Conservation (phyloP, 768 basidiomycete genomes). For the Hygrophorus pudorinus region DNA sequence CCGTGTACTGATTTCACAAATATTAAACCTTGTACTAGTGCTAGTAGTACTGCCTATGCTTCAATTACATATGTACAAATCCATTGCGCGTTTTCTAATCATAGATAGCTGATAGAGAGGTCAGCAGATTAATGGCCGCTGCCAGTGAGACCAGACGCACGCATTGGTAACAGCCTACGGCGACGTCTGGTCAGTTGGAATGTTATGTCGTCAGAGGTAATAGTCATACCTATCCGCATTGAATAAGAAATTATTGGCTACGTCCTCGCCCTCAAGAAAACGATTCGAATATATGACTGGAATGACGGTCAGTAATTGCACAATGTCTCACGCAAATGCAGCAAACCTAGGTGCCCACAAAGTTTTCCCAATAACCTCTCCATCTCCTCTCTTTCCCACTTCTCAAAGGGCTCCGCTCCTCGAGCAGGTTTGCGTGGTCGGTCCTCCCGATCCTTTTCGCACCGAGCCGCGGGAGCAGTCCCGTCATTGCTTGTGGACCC, state of each 20-base stretch:
- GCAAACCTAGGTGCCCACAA: conserved; percentile 82
- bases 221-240: conserved; percentile 63
- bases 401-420: too few species aligned
- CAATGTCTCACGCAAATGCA: neutral
- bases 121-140: too few species aligned
- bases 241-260: conserved; percentile 88
- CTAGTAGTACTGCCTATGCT: too few species aligned
- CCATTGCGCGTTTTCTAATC: too few species aligned
- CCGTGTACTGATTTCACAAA: too few species aligned
- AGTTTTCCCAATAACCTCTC: conserved; percentile 67
- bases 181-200: conserved; percentile 5
- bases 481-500: too few species aligned
- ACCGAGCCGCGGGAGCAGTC: too few species aligned
- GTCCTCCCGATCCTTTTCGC: too few species aligned
- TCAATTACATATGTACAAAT: too few species aligned
- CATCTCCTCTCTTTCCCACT: conserved; percentile 88
- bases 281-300: conserved; percentile 75
- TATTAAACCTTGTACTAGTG: too few species aligned
- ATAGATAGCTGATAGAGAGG: too few species aligned
- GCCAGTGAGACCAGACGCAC: too few species aligned
- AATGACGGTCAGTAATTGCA: conserved; percentile 3
- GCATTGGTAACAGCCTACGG: conserved; percentile 55
- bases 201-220: neutral
- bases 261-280: conserved; percentile 91
- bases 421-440: conserved; percentile 62